Conservation (phyloP, 352 stramenopile genomes). For the Globisporangium abappressorium region DNA sequence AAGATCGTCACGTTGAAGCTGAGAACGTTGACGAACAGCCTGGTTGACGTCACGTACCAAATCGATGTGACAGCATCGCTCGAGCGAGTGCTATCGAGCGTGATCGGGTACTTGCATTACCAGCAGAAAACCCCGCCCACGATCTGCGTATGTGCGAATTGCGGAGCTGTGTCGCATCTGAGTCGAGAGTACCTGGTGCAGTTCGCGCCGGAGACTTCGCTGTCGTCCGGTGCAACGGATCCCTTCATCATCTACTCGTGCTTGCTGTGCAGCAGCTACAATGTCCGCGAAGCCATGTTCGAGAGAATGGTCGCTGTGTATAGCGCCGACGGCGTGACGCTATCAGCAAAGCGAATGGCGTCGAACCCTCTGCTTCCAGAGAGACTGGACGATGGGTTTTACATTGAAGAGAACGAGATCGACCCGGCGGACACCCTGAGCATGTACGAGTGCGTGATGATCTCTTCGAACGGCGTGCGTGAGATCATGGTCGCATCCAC, state of each 20-base stretch:
- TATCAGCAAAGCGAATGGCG: constrained; percentile 34
- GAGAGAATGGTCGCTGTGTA: constrained; percentile 58
- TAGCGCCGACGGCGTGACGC: constrained; percentile 37
- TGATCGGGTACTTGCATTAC: constrained; percentile 51
- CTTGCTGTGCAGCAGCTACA: constrained; percentile 64
- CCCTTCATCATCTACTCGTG: constrained; percentile 53
- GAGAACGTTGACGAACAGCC: constrained; percentile 13
- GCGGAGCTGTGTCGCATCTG: constrained; percentile 53
- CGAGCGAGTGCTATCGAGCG: constrained; percentile 33
- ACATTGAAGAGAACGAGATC: constrained; percentile 50
- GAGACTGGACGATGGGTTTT: constrained; percentile 42
- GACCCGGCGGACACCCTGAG: constrained; percentile 23
- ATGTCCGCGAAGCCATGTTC: constrained; percentile 61
- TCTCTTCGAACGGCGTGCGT: constrained; percentile 52
- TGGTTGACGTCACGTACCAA: constrained; percentile 55
- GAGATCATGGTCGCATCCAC: constrained; percentile 32
- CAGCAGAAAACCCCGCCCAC: constrained; percentile 33
- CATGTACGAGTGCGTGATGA: constrained; percentile 45
- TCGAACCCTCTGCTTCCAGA: constrained; percentile 31
- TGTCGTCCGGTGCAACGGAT: constrained; percentile 21
- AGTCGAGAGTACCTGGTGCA: constrained; percentile 38
- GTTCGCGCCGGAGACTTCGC: constrained; percentile 10
- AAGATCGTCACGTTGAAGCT: constrained; percentile 63
- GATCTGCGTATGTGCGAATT: constrained; percentile 56
- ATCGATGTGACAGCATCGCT: constrained; percentile 37